These are phyloP conservation scores for Kingdonia uniflora DNA, from an alignment of 164 flowering plant genomes.

Conservation along the genomic window DNA sequence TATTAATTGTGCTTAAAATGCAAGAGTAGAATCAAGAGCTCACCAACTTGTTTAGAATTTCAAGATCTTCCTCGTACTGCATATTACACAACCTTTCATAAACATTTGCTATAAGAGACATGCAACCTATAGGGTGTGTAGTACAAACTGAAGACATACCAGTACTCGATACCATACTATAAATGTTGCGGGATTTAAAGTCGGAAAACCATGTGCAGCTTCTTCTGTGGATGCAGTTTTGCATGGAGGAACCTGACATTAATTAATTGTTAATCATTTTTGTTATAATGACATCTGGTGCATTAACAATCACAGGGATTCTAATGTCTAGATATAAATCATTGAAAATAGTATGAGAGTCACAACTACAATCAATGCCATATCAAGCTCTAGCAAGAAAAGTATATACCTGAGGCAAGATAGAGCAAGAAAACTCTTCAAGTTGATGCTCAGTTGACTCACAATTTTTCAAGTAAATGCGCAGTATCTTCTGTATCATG, in stretches of 20 bases:
- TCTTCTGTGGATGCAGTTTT: conserved; percentile 22
- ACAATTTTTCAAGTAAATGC: conserved; percentile 46
- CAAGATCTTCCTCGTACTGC: conserved; percentile 76
- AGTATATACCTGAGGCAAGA: conserved; percentile 55
- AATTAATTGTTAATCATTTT: no score
- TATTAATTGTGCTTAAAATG: neutral
- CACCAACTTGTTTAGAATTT: conserved; percentile 54
- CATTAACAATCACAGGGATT: no score
- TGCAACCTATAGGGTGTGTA: neutral
- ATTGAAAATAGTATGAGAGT: no score
- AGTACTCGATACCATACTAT: conserved; percentile 61
- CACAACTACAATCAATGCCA: no score
- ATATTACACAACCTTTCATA: conserved; percentile 11
- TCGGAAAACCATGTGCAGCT: conserved; percentile 40
- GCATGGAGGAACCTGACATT: conserved; percentile 31
- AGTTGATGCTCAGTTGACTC: conserved; percentile 47
- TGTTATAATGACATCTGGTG: no score
- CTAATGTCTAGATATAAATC: no score
- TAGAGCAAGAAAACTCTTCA: conserved; percentile 53
- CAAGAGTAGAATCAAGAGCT: conserved; percentile 9
- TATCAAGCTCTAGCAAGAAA: no score
- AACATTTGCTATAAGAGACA: neutral
- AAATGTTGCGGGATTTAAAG: conserved; percentile 46
- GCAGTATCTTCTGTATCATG: conserved; percentile 46
- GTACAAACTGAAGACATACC: conserved; percentile 31